Evolutionary conservation across 768 basidiomycete genomes (phyloP), one percentile per base, ranked within the genome.

Genomic region (Cyclocybe cylindracea): DNA sequence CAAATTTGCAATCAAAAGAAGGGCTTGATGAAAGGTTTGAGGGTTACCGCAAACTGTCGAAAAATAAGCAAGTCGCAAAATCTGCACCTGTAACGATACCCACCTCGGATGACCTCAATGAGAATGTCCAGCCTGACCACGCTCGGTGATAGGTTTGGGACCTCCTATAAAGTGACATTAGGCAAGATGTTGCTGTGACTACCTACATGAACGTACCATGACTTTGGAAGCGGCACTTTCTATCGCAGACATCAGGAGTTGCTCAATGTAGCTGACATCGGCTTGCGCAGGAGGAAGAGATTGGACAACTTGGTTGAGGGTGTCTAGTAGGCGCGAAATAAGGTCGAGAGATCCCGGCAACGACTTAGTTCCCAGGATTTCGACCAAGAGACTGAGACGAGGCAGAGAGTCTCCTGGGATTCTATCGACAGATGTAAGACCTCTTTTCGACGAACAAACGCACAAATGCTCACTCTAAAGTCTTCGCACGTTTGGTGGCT

Each of bases 1-100:
- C 49, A 98, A 69, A 55, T 78, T 87, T 5, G 94, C 87, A 70
- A 97, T 87, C 32, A 98, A 77, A 19, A 98, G 77, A 2, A 98
- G 74, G 0, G 94, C 93, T 66, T 96, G 91, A 58, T 98, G 86
- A 73, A 94, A 94, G 0, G 92, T 96, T 63, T 98, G 94, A 1
- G 96, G 95, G 61, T 95, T 97, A 39, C 84, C 83, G 2, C 94
- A 87, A 11, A 87, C 94, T 95, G 55, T 24, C 49, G 37, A 14
- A 50, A 11, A 56, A 39, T 50, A 35, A 55, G 46, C 9, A 14
- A 32, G 46, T 11, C 11, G 42, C 37, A 37, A 44, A 34, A 14
- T 5, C 32, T 48, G 2, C 35, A 45, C 61, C 35, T 3, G n/a
- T 4, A 24, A 4, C 29, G 5, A 16, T 11, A 62, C 75, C 47